Percentiles rank a stretch among this genome's conserved stretches.
phyloP scores from a whole-genome alignment of 768 basidiomycete genomes.

The Rhizopogon vinicolor region DNA sequence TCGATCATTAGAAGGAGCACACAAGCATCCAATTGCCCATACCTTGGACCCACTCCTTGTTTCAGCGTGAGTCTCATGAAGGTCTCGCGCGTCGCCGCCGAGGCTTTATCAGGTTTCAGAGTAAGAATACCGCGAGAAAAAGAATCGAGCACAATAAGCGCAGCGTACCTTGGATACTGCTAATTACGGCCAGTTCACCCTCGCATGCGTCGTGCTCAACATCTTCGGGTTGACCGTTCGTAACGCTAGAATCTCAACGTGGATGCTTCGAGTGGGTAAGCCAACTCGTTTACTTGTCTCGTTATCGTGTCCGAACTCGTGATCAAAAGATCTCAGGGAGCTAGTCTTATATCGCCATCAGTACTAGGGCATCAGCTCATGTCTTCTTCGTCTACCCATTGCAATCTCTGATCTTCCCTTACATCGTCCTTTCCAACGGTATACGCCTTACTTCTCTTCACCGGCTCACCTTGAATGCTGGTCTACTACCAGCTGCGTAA shows the following conservation, averaged over 20 bases:
- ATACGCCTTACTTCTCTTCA: neutral
- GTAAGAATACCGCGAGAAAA: constrained; percentile 4
- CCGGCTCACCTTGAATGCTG: constrained; percentile 11
- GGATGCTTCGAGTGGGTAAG: neutral
- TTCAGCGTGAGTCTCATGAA: neutral
- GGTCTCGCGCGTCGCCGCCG: neutral
- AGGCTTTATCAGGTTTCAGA: neutral
- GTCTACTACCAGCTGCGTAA: constrained; percentile 12
- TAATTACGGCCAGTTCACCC: constrained; percentile 5
- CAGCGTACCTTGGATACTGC: neutral
- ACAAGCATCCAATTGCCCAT: no score
- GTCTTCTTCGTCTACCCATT: neutral
- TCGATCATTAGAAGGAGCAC: no score
- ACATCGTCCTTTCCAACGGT: neutral
- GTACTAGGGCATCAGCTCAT: constrained; percentile 9
- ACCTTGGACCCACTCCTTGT: neutral
- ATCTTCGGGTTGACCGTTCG: neutral
- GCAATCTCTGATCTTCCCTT: neutral
- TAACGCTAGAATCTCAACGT: neutral
- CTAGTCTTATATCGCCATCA: constrained; percentile 3
- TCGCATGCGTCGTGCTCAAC: neutral
- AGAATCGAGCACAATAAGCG: constrained; percentile 2
- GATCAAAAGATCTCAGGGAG: constrained; percentile 11
- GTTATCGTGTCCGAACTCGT: constrained; percentile 3
- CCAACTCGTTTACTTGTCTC: neutral